These are phyloP conservation scores for Cucumis melo DNA, from an alignment of 306 rosid species.

Conservation along the genomic window DNA sequence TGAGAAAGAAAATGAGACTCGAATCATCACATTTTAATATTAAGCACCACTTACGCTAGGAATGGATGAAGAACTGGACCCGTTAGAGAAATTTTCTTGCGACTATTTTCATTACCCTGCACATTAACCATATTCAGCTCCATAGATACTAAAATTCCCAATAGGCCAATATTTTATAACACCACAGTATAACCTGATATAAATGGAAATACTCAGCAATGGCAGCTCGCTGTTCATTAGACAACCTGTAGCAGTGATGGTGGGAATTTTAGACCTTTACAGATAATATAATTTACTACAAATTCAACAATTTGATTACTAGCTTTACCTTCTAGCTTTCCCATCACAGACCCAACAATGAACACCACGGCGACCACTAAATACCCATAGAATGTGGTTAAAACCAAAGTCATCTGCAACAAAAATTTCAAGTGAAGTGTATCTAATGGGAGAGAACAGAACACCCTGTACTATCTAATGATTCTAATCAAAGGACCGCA, in stretches of 20 bases:
- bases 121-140: constrained; percentile 9
- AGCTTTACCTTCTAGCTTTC: constrained; percentile 68
- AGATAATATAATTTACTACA: not conserved
- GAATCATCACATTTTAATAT: constrained; percentile 9
- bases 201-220: constrained; percentile 78
- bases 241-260: constrained; percentile 35
- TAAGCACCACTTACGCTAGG: constrained; percentile 46
- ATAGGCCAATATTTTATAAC: not conserved
- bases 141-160: not conserved
- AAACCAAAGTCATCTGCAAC: constrained; percentile 78
- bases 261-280: constrained; percentile 4
- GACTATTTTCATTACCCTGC: constrained; percentile 86
- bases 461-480: not conserved
- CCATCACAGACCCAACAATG: constrained; percentile 96
- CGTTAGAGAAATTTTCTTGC: constrained; percentile 58
- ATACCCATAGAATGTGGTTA: constrained; percentile 81
- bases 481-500: not conserved
- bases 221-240: constrained; percentile 76
- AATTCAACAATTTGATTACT: not conserved
- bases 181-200: constrained; percentile 42
- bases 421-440: constrained; percentile 1
- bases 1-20: constrained; percentile 5
- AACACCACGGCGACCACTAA: constrained; percentile 93
- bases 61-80: constrained; percentile 65
- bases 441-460: not conserved